These are phyloP conservation scores for Lagenaria siceraria DNA, from an alignment of 306 rosid genomes.

Conservation along the genomic window DNA sequence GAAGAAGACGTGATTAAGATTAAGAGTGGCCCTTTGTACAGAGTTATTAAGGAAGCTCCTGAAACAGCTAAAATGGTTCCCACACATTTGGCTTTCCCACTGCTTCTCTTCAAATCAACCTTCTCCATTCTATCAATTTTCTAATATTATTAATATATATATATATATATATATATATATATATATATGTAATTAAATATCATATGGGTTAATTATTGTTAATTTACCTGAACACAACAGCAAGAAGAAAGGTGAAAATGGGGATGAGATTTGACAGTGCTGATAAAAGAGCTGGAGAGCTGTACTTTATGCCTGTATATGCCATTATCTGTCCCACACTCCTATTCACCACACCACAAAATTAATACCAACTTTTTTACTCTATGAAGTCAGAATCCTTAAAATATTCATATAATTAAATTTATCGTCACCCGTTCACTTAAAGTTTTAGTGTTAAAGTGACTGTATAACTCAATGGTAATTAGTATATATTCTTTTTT, in stretches of 20 bases:
- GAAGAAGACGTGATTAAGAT: neutral
- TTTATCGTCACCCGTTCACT: too few relatives aligned
- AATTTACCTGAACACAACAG: slow-evolving; percentile 27
- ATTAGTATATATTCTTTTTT: too few relatives aligned
- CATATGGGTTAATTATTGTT: too few relatives aligned
- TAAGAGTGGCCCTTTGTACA: slow-evolving; percentile 28
- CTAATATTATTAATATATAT: too few relatives aligned
- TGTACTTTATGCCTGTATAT: slow-evolving; percentile 23
- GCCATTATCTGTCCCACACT: slow-evolving; percentile 25
- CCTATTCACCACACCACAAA: slow-evolving; percentile 5
- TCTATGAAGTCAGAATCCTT: too few relatives aligned
- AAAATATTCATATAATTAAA: too few relatives aligned
- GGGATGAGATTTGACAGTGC: slow-evolving; percentile 35
- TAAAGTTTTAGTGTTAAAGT: too few relatives aligned
- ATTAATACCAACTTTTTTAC: too few relatives aligned
- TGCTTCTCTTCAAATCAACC: slow-evolving; percentile 14
- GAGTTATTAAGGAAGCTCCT: slow-evolving; percentile 31
- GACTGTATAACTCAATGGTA: too few relatives aligned
- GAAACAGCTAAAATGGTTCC: slow-evolving; percentile 35
- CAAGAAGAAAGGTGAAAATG: slow-evolving; percentile 33
- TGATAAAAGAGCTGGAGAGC: slow-evolving; percentile 40
- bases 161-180: too few relatives aligned
- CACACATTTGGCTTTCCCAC: slow-evolving; percentile 25
- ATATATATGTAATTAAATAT: too few relatives aligned
- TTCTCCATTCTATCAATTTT: slow-evolving; percentile 43